These are phyloP conservation scores for Chaetoscypha palmicola DNA, from an alignment of 2,329 filamentous ascomycete species.

Conservation along the genomic window DNA sequence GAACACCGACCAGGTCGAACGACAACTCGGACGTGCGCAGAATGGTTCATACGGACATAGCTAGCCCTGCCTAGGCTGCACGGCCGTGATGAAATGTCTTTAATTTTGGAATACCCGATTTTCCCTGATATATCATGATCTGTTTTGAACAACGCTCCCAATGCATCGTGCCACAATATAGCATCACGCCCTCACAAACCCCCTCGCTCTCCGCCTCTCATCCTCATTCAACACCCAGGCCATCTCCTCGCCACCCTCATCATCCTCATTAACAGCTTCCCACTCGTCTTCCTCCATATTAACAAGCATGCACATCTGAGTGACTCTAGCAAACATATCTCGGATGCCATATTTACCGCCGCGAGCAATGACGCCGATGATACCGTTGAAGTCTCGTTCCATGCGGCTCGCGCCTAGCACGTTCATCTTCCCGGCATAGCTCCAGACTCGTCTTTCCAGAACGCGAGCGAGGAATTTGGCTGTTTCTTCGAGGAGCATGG, in stretches of 20 bases:
- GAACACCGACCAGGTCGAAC: no score
- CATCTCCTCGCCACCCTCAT: slow-evolving; percentile 56
- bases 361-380: slow-evolving; percentile 60
- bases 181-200: slow-evolving; percentile 47
- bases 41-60: no score
- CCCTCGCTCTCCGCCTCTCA: slow-evolving; percentile 66
- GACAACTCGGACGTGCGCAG: no score
- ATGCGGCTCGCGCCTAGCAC: slow-evolving; percentile 75
- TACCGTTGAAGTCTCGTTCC: slow-evolving; percentile 74
- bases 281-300: slow-evolving; percentile 97
- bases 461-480: slow-evolving; percentile 68
- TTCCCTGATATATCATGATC: no score
- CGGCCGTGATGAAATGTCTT: no score
- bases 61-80: no score
- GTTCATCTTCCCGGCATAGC: slow-evolving; percentile 67
- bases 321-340: slow-evolving; percentile 68
- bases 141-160: no score
- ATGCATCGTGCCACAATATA: no score
- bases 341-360: slow-evolving; percentile 69
- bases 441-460: slow-evolving; percentile 82
- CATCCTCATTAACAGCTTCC: slow-evolving; percentile 60
- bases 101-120: no score
- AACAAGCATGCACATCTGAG: slow-evolving; percentile 77
- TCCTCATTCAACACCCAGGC: slow-evolving; percentile 65
- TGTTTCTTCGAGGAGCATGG: slow-evolving; percentile 66